phyloP scores from a whole-genome alignment of 2,329 filamentous ascomycete genomes.

The Hypocreales sp. region DNA sequence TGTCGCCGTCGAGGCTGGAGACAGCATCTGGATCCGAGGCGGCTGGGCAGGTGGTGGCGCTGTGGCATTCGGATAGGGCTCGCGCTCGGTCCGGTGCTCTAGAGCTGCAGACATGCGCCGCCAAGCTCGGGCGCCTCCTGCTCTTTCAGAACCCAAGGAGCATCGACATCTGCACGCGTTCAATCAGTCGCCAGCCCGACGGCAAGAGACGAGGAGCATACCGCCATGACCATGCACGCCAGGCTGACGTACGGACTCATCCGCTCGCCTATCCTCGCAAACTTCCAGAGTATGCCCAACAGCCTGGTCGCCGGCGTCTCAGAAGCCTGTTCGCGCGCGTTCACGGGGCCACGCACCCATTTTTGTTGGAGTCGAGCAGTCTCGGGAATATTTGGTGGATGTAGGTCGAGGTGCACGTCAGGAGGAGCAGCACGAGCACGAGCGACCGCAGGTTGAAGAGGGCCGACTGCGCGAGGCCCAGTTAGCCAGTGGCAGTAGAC shows the following conservation, averaged over 20 bases:
- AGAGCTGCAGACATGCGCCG: too few species aligned
- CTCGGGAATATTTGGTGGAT: slow-evolving; percentile 78
- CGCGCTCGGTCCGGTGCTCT: too few species aligned
- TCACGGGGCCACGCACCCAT: slow-evolving; percentile 44
- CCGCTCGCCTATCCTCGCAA: slow-evolving; percentile 78
- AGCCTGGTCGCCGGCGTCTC: slow-evolving; percentile 29
- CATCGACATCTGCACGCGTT: neutral
- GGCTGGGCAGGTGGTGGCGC: too few species aligned
- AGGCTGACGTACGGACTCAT: slow-evolving; percentile 91
- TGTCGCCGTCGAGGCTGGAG: too few species aligned
- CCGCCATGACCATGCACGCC: slow-evolving; percentile 88
- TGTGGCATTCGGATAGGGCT: too few species aligned
- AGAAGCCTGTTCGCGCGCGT: neutral
- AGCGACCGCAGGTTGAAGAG: slow-evolving; percentile 99
- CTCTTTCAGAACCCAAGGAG: neutral
- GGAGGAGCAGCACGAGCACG: slow-evolving; percentile 80
- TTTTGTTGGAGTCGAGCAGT: slow-evolving; percentile 85
- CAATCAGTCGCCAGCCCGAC: neutral
- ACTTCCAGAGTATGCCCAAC: slow-evolving; percentile 90
- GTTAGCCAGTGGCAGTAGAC: neutral
- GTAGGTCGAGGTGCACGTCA: slow-evolving; percentile 93
- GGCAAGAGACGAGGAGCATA: slow-evolving; percentile 19
- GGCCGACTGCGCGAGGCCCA: slow-evolving; percentile 49
- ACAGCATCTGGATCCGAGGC: too few species aligned
- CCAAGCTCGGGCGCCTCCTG: neutral